Evolutionary conservation across 208 protist species (phyloP), one percentile per base, ranked within the genome.

Genomic region (Wallacemonas collosoma): DNA sequence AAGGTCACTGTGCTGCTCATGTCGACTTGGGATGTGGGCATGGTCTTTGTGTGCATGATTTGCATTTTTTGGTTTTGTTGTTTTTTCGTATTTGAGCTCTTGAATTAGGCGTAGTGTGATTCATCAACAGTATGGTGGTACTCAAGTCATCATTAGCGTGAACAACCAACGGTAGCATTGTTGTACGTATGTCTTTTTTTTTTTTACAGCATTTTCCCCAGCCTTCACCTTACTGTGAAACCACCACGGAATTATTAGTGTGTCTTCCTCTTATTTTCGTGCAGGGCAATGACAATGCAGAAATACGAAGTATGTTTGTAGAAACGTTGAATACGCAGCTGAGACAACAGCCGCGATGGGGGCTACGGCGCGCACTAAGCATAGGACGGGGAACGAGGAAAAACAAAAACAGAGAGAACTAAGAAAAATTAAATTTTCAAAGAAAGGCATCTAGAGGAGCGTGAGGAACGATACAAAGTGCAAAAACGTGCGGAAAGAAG

Each of bases 401-500:
- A 62, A 43, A 60, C 6, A 63, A 15, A 63, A 74, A 71, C 17
- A 62, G 67, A 63, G 51, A 50, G 41, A 71, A 17, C 55, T 9
- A 60, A 60, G 17, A 60, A 60, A 60, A 60, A 60, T 1, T 26
- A 1, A 26, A 26, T 26, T 26, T 26, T 26, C 26, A 26, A 26
- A 26, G 26, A 26, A 26, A 26, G 26, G 26, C 26, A 26, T 26
- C 26, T 26, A 26, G 26, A 26, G 26, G 26, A 26, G 45, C 8
- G 6, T 12, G 45, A 12, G 45, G 68, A 55, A 71, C 45, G 71
- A 70, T 74, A 17, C 17, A 17, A 64, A 40, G 11, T 35, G 58
- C 62, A 41, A 61, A 75, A 60, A 39, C 67, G 17, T 43, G 35
- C 35, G 8, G 51, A 65, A 43, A 6, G 63, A 72, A 41, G 51